Evolutionary conservation across 2,329 filamentous ascomycete species (phyloP).

Genomic region (Coniella vitis): DNA sequence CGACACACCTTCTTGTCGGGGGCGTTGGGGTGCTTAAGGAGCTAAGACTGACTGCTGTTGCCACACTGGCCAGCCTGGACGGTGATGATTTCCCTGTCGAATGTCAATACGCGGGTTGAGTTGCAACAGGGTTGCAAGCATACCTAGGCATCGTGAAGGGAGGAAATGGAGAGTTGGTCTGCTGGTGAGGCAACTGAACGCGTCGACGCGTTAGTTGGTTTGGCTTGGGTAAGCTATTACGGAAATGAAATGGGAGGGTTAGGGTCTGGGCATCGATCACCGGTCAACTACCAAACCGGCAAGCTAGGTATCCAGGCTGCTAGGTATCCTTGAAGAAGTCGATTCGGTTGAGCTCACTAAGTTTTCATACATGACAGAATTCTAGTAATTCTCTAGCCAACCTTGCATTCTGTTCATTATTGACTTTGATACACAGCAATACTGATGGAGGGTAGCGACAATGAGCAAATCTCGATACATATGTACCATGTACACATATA

Average conservation of each 20-base stretch:
- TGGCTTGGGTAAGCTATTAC: not conserved
- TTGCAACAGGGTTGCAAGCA: not conserved
- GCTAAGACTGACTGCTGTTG: conserved; percentile 78
- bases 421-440: no score
- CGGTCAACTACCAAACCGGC: no score
- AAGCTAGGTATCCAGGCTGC: no score
- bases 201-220: conserved; percentile 4
- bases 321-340: no score
- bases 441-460: no score
- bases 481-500: no score
- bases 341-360: no score
- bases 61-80: conserved; percentile 98
- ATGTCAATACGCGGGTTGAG: conserved; percentile 10
- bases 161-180: conserved; percentile 1
- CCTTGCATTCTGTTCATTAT: no score
- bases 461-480: no score
- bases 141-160: conserved; percentile 29
- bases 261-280: no score
- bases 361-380: no score
- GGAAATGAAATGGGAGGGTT: not conserved
- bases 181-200: not conserved
- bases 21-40: conserved; percentile 8
- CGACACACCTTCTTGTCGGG: conserved; percentile 18
- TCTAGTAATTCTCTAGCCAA: no score
- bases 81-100: conserved; percentile 89